Base-by-base conservation (phyloP, 225 moss, liverwort and hornwort genomes). In the Physcomitrium patens region DNA sequence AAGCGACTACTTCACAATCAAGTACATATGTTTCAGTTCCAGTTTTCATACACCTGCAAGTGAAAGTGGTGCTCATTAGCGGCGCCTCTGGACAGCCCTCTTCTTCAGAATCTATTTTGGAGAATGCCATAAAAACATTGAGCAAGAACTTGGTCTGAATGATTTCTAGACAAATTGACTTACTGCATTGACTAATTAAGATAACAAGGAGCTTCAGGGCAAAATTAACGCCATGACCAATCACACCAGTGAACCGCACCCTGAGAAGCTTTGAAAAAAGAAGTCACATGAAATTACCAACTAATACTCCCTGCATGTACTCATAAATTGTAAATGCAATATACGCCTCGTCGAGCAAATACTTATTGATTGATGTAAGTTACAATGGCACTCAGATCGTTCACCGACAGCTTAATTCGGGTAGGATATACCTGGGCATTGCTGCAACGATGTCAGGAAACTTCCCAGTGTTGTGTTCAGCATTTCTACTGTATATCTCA, bases 401-500 rank as follows among this genome's bases (percentile, higher is more conserved):
- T 50, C 18, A 15, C 23, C 11, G 46, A 58, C 22, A 9, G 3
- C 19, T 56, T 50, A 13, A 12, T 31, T 41, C 37, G 10, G 31
- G 26, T 69, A 44, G n/a, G 65, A 68, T 65, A 72, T 78, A 85
- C 99, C 89, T 92, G 62, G 84, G 72, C 82, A 99, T 86, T 69
- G 85, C 71, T 60, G 83, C 88, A 65, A 91, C 77, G 53, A 95
- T 87, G 79, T 99, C 99, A 44, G 99, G 99, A 70, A 91, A 99
- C 77, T 93, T 99, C 64, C 79, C 90, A 68, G 95, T 99, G 60
- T 99, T 95, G 66, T 93, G 90, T 80, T 99, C 99, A 63, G 99
- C 93, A 93, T 95, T 99, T 84, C 99, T 89, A 77, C 99, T 99
- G 58, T 99, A 99, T 64, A 99, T 91, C 84, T 99, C 93, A 44